Conservation (phyloP, 768 basidiomycete species). For the Sistotremastrum niveocremeum region DNA sequence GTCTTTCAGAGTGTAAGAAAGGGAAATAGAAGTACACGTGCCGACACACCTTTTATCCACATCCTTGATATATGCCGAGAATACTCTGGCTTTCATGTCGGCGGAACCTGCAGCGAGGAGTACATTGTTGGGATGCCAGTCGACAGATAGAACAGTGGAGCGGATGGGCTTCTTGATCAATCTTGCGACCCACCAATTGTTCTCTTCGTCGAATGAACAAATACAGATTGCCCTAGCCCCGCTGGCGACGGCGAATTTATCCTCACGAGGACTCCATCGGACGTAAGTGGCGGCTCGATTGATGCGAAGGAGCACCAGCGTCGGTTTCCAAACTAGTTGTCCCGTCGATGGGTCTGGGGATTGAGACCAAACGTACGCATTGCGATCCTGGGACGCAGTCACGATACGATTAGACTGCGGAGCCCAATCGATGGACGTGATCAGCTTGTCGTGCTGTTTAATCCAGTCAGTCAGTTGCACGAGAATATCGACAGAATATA, state of each 20-base stretch:
- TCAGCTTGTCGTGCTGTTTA: slow-evolving; percentile 87
- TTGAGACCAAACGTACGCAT: slow-evolving; percentile 97
- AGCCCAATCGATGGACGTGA: slow-evolving; percentile 99
- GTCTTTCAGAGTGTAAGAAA: slow-evolving; percentile 31
- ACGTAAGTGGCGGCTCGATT: slow-evolving; percentile 94
- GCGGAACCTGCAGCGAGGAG: slow-evolving; percentile 94
- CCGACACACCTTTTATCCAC: slow-evolving; percentile 70
- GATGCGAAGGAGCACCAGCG: slow-evolving; percentile 87
- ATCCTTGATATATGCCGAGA: slow-evolving; percentile 98
- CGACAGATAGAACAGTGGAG: slow-evolving; percentile 85
- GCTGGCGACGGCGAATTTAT: slow-evolving; percentile 97
- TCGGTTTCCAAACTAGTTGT: slow-evolving; percentile 78
- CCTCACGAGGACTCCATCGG: slow-evolving; percentile 92
- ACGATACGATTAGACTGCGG: slow-evolving; percentile 94
- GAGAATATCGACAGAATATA: slow-evolving; percentile 1
- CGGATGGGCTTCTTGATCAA: slow-evolving; percentile 95
- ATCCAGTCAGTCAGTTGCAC: not conserved
- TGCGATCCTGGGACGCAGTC: slow-evolving; percentile 96
- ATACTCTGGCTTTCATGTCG: slow-evolving; percentile 94
- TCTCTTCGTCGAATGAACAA: slow-evolving; percentile 94
- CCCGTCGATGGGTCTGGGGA: slow-evolving; percentile 62
- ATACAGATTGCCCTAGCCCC: slow-evolving; percentile 94
- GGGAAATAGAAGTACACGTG: slow-evolving; percentile 1
- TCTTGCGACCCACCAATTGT: slow-evolving; percentile 98
- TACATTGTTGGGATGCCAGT: slow-evolving; percentile 99